Base-by-base conservation (phyloP, 169 alveolate genomes). In the Plasmodium inui region DNA sequence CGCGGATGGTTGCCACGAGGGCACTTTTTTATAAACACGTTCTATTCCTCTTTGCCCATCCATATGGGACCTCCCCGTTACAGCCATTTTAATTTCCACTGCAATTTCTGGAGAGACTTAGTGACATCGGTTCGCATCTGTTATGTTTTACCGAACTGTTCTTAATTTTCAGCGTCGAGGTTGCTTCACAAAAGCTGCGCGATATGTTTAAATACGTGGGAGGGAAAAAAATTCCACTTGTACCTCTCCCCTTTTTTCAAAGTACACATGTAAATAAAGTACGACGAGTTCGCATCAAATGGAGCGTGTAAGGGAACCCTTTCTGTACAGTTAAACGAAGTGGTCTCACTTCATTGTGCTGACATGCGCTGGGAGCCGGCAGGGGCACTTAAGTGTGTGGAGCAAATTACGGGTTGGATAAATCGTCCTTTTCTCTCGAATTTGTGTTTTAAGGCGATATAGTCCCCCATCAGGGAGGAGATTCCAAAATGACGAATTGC, bases 71-170 rank as follows among this genome's bases (percentile, higher is more conserved):
- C 37, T 67, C 28, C 8, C 76, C 30, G 37, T 67, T 26, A 67
- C 76, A 67, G 5, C 76, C 37, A 22, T 28, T 67, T 67, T 67
- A 67, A 67, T 50, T 50, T 26, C 8, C 8, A 50, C 10, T 17
- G 61, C 61, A 50, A 50, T 50, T 50, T 50, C 26, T 17, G 61
- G 7, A 17, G 9, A 50, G 26, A 50, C 22, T 12, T 50, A 3
- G 61, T 50, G 22, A 50, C 22, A 14, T 50, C 6, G 19, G 61
- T 67, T 67, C 76, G 30, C 46, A n/a, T 44, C 79, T n/a, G 67
- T 76, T 83, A 84, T 84, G 57, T 91, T 61, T 19, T 81, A 91
- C 92, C 83, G 50, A 61, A 37, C 81, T 26, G 32, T 67, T 67
- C 76, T 1, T 67, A 67, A 67, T 67, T 67, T 67, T 67, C 76